phyloP scores from a whole-genome alignment of 139 green algal species.

The Monoraphidium neglectum region DNA sequence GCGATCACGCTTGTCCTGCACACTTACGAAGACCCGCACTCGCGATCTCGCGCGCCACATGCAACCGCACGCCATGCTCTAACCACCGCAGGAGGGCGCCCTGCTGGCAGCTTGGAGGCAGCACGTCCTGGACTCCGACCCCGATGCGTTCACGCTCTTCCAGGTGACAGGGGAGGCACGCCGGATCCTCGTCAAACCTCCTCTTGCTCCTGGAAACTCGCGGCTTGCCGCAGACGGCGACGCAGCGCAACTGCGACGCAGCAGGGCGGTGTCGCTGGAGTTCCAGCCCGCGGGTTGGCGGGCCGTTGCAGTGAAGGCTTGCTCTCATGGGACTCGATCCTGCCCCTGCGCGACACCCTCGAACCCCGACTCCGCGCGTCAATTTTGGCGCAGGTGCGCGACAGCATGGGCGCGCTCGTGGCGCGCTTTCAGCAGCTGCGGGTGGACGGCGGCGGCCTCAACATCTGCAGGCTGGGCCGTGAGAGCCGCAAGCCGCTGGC shows the following conservation, averaged over 20 bases:
- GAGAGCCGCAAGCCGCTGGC: neutral
- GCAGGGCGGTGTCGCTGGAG: neutral
- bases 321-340: neutral
- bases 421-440: slow-evolving; percentile 55
- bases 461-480: slow-evolving; percentile 10
- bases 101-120: slow-evolving; percentile 62
- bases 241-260: neutral
- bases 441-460: slow-evolving; percentile 35
- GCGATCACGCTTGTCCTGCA: too few species aligned
- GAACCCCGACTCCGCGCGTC: neutral
- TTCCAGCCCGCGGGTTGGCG: neutral
- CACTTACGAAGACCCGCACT: too few species aligned
- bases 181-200: neutral
- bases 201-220: neutral
- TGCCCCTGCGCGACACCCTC: too few species aligned
- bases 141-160: slow-evolving; percentile 65
- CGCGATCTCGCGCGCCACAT: too few species aligned
- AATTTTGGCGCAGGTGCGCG: slow-evolving; percentile 49
- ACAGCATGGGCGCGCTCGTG: slow-evolving; percentile 67
- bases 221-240: neutral
- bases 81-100: slow-evolving; percentile 34
- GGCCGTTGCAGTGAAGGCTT: neutral
- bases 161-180: slow-evolving; percentile 44
- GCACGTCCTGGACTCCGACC: slow-evolving; percentile 50
- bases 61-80: neutral